These are phyloP conservation scores for Arabis alpina DNA, from an alignment of 345 rosid genomes.

Conservation along the genomic window DNA sequence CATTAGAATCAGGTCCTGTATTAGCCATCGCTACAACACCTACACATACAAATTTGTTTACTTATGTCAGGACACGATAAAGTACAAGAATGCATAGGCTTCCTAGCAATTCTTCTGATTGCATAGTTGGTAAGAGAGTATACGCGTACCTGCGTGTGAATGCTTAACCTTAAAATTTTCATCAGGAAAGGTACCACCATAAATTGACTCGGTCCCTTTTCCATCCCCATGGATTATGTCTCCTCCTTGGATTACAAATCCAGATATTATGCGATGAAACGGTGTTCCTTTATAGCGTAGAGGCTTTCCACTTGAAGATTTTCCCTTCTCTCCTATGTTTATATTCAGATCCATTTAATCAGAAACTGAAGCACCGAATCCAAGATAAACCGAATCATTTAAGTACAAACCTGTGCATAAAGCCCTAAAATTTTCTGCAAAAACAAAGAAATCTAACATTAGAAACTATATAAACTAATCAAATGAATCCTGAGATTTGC, in stretches of 20 bases:
- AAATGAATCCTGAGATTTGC: background rate
- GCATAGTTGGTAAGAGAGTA: constrained; percentile 9
- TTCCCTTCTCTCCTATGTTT: constrained; percentile 71
- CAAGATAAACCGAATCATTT: constrained; percentile 2
- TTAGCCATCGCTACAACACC: constrained; percentile 96
- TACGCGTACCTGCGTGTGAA: constrained; percentile 75
- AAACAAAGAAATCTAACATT: constrained; percentile 1
- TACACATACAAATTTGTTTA: constrained; percentile 34
- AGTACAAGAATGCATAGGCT: background rate
- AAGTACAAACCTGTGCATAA: constrained; percentile 83
- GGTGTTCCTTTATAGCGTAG: constrained; percentile 84
- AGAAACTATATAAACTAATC: constrained; percentile 5
- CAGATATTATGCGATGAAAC: constrained; percentile 92
- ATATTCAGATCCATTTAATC: background rate
- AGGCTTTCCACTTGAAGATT: constrained; percentile 59
- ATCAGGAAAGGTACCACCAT: constrained; percentile 83
- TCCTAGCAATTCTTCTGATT: background rate
- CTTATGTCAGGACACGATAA: constrained; percentile 3
- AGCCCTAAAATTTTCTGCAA: constrained; percentile 95
- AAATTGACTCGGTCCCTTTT: constrained; percentile 76
- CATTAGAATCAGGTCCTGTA: constrained; percentile 91
- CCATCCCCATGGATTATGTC: constrained; percentile 80
- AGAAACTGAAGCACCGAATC: background rate
- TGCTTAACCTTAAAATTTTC: constrained; percentile 89
- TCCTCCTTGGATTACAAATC: constrained; percentile 96